Base-by-base conservation (phyloP, 352 stramenopile genomes). In the Phytophthora citricola region DNA sequence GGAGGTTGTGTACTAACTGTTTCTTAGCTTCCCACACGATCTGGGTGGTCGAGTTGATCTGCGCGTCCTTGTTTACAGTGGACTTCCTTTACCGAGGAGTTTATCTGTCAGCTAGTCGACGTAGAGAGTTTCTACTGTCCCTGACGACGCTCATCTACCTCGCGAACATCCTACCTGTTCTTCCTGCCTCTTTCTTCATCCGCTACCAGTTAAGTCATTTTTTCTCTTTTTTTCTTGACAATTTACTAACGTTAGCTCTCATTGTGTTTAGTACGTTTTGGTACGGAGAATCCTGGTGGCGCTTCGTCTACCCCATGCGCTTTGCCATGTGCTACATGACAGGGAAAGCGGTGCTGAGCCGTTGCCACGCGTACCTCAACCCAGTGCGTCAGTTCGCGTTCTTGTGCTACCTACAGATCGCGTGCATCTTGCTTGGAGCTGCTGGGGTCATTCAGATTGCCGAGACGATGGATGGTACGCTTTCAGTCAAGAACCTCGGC, bases 321-420 rank as follows among this genome's bases (percentile, higher is more conserved):
- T 94, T 95, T 48, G 70, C 87, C 66, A 91, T 93, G 76, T 91
- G 84, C 59, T 95, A 95, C 65, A 38, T 93, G 7, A 82, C 90
- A 44, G 77, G 79, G 43, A 86, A 81, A 57, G 82, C 84, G 9
- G 84, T 95, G 51, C 73, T 94, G 40, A 91, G 80, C 26, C 87
- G 87, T 8, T 95, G 87, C 66, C 87, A 95, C 58, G 68, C 81
- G 17, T 78, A 83, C 65, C 75, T 95, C 74, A 91, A 81, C n/a
- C 87, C 87, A 4, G 79, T 95, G 26, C 81, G 76, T 26, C 85
- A 93, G 53, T 93, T 95, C 39, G 85, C 85, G 31, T 79, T 91
- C 43, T 71, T 94, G 46, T 93, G 84, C 66, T 95, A 95, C 58
- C 66, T 92, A 46, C 87, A 95, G 65, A 87, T 95, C 51, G 73